Conservation (phyloP, 2,329 filamentous ascomycete genomes). For the Penicillium sp. region DNA sequence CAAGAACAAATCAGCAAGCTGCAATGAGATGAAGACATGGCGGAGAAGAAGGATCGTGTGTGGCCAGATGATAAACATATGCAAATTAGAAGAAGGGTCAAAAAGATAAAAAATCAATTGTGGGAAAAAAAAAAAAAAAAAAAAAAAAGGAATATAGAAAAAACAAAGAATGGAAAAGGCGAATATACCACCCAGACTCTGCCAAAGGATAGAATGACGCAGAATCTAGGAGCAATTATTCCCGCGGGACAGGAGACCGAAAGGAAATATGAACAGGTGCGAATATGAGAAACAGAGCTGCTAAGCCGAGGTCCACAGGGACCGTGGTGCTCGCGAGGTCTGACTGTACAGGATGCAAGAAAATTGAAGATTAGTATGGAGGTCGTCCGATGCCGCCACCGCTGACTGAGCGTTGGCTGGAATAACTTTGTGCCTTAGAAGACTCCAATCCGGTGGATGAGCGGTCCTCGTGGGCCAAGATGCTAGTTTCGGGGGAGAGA, state of each 20-base stretch:
- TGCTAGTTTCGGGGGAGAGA: constrained; percentile 26
- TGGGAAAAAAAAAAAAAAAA: constrained; percentile 13
- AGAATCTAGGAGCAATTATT: not conserved
- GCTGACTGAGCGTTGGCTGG: constrained; percentile 23
- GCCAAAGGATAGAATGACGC: not conserved
- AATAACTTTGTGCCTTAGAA: constrained; percentile 11
- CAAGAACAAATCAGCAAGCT: constrained; percentile 1
- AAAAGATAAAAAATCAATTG: constrained; percentile 15
- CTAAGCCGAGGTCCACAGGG: constrained; percentile 1
- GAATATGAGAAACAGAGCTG: constrained; percentile 4
- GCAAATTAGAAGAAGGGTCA: constrained; percentile 5
- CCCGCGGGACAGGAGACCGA: not conserved
- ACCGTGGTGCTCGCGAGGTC: constrained; percentile 3
- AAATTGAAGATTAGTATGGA: constrained; percentile 27
- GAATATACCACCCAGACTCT: not conserved
- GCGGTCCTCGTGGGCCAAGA: constrained; percentile 17
- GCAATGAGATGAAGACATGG: not conserved
- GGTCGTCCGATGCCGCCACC: constrained; percentile 34
- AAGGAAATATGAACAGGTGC: constrained; percentile 21
- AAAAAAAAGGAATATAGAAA: constrained; percentile 13
- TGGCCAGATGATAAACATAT: constrained; percentile 11
- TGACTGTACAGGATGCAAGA: constrained; percentile 15
- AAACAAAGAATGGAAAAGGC: constrained; percentile 2
- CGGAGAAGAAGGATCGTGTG: not conserved
- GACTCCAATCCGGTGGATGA: constrained; percentile 9